phyloP scores from a whole-genome alignment of 352 stramenopile genomes.

The Globisporangium spiculum region DNA sequence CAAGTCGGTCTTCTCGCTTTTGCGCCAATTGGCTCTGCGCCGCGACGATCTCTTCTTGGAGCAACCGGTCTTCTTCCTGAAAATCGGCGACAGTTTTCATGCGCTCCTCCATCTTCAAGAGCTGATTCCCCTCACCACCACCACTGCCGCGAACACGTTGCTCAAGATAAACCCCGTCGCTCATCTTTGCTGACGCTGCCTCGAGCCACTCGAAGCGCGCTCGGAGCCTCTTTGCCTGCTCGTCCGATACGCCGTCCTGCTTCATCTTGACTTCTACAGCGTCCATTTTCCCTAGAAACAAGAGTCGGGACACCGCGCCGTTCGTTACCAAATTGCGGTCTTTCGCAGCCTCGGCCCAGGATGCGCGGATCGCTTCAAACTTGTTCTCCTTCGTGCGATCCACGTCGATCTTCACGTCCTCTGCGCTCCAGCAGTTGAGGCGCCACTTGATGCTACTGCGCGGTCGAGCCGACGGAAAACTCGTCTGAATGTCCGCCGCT shows the following conservation, averaged over 20 bases:
- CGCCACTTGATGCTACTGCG: slow-evolving; percentile 30
- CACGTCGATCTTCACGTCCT: slow-evolving; percentile 59
- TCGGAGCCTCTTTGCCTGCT: slow-evolving; percentile 39
- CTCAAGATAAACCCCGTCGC: slow-evolving; percentile 8
- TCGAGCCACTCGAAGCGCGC: slow-evolving; percentile 42
- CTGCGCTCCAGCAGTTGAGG: slow-evolving; percentile 56
- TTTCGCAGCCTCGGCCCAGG: slow-evolving; percentile 50
- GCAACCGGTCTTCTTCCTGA: slow-evolving; percentile 23
- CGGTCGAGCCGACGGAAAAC: slow-evolving; percentile 3
- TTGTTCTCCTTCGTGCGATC: slow-evolving; percentile 52
- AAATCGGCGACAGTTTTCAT: slow-evolving; percentile 26
- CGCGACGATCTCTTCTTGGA: slow-evolving; percentile 28
- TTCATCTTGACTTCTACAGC: slow-evolving; percentile 37
- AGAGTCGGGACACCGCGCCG: slow-evolving; percentile 42
- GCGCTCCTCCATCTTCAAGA: slow-evolving; percentile 1
- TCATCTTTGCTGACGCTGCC: slow-evolving; percentile 19
- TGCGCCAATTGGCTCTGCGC: slow-evolving; percentile 28
- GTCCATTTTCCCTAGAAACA: slow-evolving; percentile 46
- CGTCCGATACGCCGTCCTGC: slow-evolving; percentile 40
- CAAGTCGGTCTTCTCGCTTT: slow-evolving; percentile 23
- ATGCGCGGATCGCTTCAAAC: slow-evolving; percentile 45
- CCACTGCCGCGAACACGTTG: not conserved
- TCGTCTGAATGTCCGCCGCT: not conserved
- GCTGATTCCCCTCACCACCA: not conserved
- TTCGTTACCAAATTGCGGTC: slow-evolving; percentile 45